These are phyloP conservation scores for Epichloe gansuensis DNA, from an alignment of 2,329 filamentous ascomycete species.

Conservation along the genomic window DNA sequence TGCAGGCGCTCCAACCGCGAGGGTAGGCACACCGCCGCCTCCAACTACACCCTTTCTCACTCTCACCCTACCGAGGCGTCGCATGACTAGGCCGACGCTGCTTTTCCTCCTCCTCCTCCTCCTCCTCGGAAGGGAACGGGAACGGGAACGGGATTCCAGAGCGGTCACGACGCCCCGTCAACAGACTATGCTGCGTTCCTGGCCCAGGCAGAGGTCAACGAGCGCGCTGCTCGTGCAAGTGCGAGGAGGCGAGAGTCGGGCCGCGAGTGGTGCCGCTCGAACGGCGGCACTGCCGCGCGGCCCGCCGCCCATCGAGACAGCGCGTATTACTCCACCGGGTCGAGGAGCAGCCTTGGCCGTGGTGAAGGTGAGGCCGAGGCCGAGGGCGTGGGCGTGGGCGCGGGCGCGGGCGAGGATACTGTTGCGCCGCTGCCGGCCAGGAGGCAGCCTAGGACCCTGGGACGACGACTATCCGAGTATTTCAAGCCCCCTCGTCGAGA, in stretches of 20 bases:
- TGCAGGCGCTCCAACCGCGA: too few relatives aligned
- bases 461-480: slow-evolving; percentile 9
- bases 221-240: slow-evolving; percentile 5
- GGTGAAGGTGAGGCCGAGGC: not conserved
- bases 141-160: too few relatives aligned
- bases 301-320: slow-evolving; percentile 4
- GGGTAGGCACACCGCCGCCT: too few relatives aligned
- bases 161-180: not conserved
- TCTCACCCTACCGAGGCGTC: too few relatives aligned
- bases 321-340: slow-evolving; percentile 5
- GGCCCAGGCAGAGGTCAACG: slow-evolving; percentile 8
- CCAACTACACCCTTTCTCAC: too few relatives aligned
- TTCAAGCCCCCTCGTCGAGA: slow-evolving; percentile 8
- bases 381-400: too few relatives aligned
- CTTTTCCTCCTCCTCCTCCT: too few relatives aligned
- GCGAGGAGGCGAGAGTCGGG: not conserved
- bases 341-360: slow-evolving; percentile 5
- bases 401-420: not conserved
- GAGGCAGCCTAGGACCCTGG: slow-evolving; percentile 6
- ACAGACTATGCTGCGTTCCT: slow-evolving; percentile 15
- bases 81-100: too few relatives aligned
- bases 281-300: too few relatives aligned
- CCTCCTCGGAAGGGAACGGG: too few relatives aligned
- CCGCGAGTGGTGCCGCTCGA: not conserved
- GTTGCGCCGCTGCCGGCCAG: not conserved